Percentiles rank a stretch among this genome's conserved stretches.
These are phyloP conservation scores for Halophytophthora batemanensis DNA, from an alignment of 352 stramenopile species.

Conservation along the genomic window DNA sequence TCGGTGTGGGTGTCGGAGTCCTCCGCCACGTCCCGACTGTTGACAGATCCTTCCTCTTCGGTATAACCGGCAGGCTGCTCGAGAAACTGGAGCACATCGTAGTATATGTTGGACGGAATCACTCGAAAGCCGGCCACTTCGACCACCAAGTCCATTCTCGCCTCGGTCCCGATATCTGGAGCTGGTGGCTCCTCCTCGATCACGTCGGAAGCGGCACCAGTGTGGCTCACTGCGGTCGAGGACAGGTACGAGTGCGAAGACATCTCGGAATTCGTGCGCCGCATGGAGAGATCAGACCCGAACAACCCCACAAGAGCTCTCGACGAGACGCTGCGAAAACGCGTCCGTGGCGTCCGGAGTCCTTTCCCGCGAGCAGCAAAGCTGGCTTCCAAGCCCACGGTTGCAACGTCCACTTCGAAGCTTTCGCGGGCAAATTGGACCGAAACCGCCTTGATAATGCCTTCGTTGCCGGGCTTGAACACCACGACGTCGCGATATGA, in stretches of 20 bases:
- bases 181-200: slow-evolving; percentile 13
- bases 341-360: slow-evolving; percentile 18
- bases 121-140: slow-evolving; percentile 76
- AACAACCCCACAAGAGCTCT: slow-evolving; percentile 35
- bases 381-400: slow-evolving; percentile 37
- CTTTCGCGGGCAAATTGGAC: slow-evolving; percentile 56
- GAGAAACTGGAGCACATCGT: slow-evolving; percentile 71
- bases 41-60: slow-evolving; percentile 22
- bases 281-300: slow-evolving; percentile 28
- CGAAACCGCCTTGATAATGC: slow-evolving; percentile 52
- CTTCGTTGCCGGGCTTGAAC: slow-evolving; percentile 48
- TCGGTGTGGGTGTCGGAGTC: slow-evolving; percentile 1
- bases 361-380: slow-evolving; percentile 29
- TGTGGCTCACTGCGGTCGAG: slow-evolving; percentile 20
- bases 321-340: slow-evolving; percentile 43
- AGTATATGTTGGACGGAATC: slow-evolving; percentile 82
- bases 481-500: slow-evolving; percentile 75
- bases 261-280: slow-evolving; percentile 31
- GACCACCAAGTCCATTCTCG: slow-evolving; percentile 60
- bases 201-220: slow-evolving; percentile 12
- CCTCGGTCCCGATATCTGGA: slow-evolving; percentile 23
- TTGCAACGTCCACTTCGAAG: slow-evolving; percentile 34
- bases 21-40: slow-evolving; percentile 13
- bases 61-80: slow-evolving; percentile 26
- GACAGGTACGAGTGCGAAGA: slow-evolving; percentile 27